phyloP scores from a whole-genome alignment of 305 asterid genomes.

The Fraxinus paxiana region DNA sequence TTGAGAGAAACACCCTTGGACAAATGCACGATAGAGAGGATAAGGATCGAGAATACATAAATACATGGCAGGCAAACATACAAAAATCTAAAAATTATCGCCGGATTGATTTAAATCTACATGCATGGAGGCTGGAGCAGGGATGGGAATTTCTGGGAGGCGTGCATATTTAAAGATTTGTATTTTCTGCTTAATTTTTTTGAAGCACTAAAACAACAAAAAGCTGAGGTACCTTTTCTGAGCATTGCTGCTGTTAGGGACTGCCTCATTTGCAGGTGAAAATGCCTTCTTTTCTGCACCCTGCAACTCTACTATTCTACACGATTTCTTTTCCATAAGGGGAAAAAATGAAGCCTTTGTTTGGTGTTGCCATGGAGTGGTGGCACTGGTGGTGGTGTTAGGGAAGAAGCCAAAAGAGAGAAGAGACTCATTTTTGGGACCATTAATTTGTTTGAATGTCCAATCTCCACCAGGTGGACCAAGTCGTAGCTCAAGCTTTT shows the following conservation, averaged over 20 bases:
- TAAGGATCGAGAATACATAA: constrained; percentile 1
- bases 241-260: constrained; percentile 45
- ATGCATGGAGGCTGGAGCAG: neutral
- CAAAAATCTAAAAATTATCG: neutral
- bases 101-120: neutral
- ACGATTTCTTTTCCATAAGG: constrained; percentile 42
- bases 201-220: constrained; percentile 8
- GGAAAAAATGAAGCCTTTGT: constrained; percentile 24
- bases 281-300: constrained; percentile 55
- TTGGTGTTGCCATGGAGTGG: neutral
- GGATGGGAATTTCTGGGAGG: neutral
- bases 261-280: constrained; percentile 60
- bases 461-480: constrained; percentile 72
- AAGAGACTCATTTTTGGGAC: constrained; percentile 19
- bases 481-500: constrained; percentile 69
- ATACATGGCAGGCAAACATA: neutral
- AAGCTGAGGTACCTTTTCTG: constrained; percentile 72
- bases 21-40: neutral
- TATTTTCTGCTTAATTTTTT: neutral
- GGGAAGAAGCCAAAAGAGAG: constrained; percentile 33
- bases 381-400: neutral
- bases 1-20: neutral
- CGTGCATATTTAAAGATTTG: constrained; percentile 19
- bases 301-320: neutral
- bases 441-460: constrained; percentile 19